phyloP scores from a whole-genome alignment of 2,329 filamentous ascomycete genomes.

The Orbilia ellipsospora region DNA sequence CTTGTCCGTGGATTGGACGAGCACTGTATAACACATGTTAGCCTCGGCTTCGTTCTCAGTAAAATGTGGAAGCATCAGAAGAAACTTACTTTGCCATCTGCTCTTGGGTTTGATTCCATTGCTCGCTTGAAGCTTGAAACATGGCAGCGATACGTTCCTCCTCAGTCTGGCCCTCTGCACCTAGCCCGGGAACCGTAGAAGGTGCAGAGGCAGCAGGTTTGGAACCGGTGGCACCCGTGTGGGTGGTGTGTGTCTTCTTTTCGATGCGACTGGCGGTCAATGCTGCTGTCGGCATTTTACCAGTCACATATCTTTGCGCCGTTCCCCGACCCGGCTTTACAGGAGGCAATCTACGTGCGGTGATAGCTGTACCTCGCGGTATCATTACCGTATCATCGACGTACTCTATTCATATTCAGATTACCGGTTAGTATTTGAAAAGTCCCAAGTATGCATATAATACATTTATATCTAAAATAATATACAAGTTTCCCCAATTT shows the following conservation, averaged over 20 bases:
- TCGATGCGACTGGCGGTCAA: slow-evolving; percentile 59
- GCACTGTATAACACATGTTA: slow-evolving; percentile 60
- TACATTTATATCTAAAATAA: too few species aligned
- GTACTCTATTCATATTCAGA: slow-evolving; percentile 74
- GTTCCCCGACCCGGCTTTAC: slow-evolving; percentile 85
- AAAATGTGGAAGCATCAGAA: neutral
- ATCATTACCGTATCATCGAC: slow-evolving; percentile 99
- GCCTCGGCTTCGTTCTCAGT: slow-evolving; percentile 48
- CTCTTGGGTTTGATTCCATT: slow-evolving; percentile 93
- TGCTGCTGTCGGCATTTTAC: slow-evolving; percentile 90
- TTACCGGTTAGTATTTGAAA: neutral
- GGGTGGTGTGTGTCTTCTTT: slow-evolving; percentile 71
- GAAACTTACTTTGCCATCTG: slow-evolving; percentile 81
- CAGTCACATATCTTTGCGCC: slow-evolving; percentile 93
- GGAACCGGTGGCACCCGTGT: slow-evolving; percentile 20
- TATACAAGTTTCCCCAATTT: too few species aligned
- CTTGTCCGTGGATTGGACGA: slow-evolving; percentile 63
- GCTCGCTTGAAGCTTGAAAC: slow-evolving; percentile 86
- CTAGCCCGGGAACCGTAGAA: slow-evolving; percentile 26
- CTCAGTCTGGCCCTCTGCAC: slow-evolving; percentile 67
- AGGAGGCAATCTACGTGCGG: slow-evolving; percentile 86
- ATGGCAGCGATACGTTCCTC: slow-evolving; percentile 94
- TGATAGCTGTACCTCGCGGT: slow-evolving; percentile 90
- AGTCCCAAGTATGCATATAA: neutral
- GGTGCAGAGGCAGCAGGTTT: slow-evolving; percentile 30